A percentile compares a stretch with the other conserved stretches of the same genome.
Evolutionary conservation across 805 yeast species (phyloP).

Genomic region (Ogataea sp.): DNA sequence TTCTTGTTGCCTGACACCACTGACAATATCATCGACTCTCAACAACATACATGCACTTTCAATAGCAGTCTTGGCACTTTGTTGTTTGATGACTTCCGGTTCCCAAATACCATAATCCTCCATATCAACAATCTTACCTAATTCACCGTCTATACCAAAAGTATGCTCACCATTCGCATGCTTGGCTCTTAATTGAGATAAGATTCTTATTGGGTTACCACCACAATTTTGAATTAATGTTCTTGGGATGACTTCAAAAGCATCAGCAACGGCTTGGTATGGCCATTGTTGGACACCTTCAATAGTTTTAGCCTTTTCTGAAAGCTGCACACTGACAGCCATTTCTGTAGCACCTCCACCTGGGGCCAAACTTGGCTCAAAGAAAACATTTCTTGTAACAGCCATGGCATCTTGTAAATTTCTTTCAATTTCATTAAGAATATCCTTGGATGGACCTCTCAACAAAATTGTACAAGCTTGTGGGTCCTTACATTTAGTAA

Average conservation of each 20-base stretch:
- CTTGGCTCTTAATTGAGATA: slow-evolving; percentile 89
- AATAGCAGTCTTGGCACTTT: slow-evolving; percentile 94
- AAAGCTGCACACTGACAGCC: slow-evolving; percentile 86
- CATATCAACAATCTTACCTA: slow-evolving; percentile 94
- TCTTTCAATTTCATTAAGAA: slow-evolving; percentile 91
- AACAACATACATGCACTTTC: slow-evolving; percentile 92
- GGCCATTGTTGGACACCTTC: slow-evolving; percentile 99
- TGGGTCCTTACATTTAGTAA: slow-evolving; percentile 76
- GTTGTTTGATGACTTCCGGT: slow-evolving; percentile 97
- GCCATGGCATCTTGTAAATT: slow-evolving; percentile 98
- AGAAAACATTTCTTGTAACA: slow-evolving; percentile 88
- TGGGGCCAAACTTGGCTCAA: slow-evolving; percentile 91
- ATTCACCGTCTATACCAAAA: slow-evolving; percentile 91
- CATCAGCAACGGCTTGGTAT: slow-evolving; percentile 97
- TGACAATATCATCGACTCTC: slow-evolving; percentile 96
- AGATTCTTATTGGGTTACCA: slow-evolving; percentile 84
- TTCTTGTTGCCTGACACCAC: slow-evolving; percentile 54
- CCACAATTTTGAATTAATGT: slow-evolving; percentile 97
- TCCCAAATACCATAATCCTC: slow-evolving; percentile 96
- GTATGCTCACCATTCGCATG: slow-evolving; percentile 87
- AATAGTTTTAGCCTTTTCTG: slow-evolving; percentile 84
- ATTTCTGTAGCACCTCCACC: slow-evolving; percentile 99
- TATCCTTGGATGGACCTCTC: slow-evolving; percentile 96
- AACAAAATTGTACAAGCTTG: slow-evolving; percentile 88
- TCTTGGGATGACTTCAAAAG: slow-evolving; percentile 97